Evolutionary conservation across 306 rosid genomes (phyloP).

Genomic region (Fragaria ananassa): DNA sequence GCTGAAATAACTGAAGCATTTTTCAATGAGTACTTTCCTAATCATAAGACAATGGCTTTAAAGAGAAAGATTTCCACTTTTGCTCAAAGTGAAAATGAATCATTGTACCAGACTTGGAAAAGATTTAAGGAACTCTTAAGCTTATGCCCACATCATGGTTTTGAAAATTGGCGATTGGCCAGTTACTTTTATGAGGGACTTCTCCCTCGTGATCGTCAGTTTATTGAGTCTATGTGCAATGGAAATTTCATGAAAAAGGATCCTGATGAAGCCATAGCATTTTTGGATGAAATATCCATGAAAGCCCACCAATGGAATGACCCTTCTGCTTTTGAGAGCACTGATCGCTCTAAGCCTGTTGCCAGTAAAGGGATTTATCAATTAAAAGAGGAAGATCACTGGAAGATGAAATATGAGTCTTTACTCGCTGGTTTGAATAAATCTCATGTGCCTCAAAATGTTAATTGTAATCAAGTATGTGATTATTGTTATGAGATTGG

Average conservation of each 20-base stretch:
- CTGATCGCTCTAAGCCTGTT: background rate
- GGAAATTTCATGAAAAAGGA: background rate
- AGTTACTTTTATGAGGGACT: background rate
- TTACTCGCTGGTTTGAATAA: background rate
- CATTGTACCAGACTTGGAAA: too few species aligned
- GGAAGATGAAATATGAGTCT: background rate
- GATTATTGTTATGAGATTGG: background rate
- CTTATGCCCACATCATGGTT: too few species aligned
- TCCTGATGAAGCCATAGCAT: background rate
- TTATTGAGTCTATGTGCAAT: background rate
- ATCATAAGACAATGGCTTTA: background rate
- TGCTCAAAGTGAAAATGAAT: too few species aligned
- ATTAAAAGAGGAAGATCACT: background rate
- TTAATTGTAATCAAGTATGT: background rate
- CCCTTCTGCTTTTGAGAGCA: background rate
- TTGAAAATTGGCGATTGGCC: too few species aligned
- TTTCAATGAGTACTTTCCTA: background rate
- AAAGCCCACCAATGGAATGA: background rate
- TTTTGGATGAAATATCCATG: background rate
- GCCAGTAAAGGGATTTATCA: background rate
- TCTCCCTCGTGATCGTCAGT: background rate
- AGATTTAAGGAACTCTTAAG: too few species aligned
- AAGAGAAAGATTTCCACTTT: background rate
- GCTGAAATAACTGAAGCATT: slow-evolving; percentile 1
- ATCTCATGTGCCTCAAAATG: background rate